A percentile compares a stretch with the other conserved stretches of the same genome.
Evolutionary conservation across 106 monocot species (phyloP).

Genomic region (Phalaenopsis aphrodite): DNA sequence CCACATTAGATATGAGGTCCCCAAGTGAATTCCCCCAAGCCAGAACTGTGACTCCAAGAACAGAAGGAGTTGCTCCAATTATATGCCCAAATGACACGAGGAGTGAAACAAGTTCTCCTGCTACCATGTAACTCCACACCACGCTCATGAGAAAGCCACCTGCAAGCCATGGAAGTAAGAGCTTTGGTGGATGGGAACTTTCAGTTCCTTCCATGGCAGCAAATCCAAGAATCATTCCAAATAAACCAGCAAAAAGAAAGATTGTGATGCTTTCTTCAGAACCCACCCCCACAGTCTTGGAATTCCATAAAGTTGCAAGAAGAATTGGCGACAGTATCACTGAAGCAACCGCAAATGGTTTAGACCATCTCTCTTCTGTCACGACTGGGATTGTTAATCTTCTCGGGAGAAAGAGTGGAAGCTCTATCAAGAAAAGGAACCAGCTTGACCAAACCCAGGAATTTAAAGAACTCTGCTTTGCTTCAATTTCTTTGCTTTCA

Average conservation of each 20-base stretch:
- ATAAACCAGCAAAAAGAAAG: conserved; percentile 17
- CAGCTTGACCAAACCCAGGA: not conserved
- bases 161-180: conserved; percentile 36
- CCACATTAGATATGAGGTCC: conserved; percentile 42
- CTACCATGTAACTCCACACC: conserved; percentile 36
- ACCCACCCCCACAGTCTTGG: not conserved
- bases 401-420: conserved; percentile 40
- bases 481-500: not conserved
- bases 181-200: conserved; percentile 19
- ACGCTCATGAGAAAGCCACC: conserved; percentile 49
- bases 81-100: conserved; percentile 26
- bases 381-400: conserved; percentile 43
- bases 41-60: conserved; percentile 37
- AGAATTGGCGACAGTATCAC: conserved; percentile 24
- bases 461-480: not conserved
- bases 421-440: conserved; percentile 18
- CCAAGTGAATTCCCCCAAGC: conserved; percentile 61
- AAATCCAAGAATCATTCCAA: conserved; percentile 17
- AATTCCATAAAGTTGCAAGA: conserved; percentile 30
- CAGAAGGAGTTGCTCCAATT: conserved; percentile 28
- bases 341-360: conserved; percentile 31
- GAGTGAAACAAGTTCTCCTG: conserved; percentile 37
- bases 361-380: conserved; percentile 37
- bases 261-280: conserved; percentile 13
- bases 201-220: conserved; percentile 13